Base-by-base conservation (phyloP, 1,139 yeast genomes). In the Yamadazyma pseudoaaseri region DNA sequence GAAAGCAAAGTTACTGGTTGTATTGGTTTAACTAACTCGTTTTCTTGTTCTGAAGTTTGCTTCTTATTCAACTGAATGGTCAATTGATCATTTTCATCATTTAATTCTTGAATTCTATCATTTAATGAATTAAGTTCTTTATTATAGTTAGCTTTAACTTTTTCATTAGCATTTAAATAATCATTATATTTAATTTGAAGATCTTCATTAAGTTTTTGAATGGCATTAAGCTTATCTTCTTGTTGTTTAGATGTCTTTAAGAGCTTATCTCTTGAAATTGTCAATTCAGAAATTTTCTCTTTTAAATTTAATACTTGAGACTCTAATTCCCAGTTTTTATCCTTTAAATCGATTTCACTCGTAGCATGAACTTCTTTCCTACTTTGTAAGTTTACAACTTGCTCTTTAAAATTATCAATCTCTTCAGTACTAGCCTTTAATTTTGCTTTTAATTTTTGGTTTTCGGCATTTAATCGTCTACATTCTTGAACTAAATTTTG, bases 261-360 rank as follows among this genome's bases (percentile, higher is more conserved):
- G 27, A 65, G 42, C 39, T 65, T 66, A 6, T 62, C 66, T 35
- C 63, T 61, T n/a, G 52, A 41, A 14, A 47, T 29, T 13, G 48
- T 47, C 25, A 64, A 49, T 21, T 48, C 43, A 2, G 51, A 44
- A 31, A 73, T 51, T 38, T 76, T 73, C 25, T 76, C 77, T 25
- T 70, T 62, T 34, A 79, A 59, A 29, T 62, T 69, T 34, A 76
- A 74, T 12, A 81, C 55, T 34, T 71, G 70, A 20, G 80, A 58
- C 52, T 83, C 89, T 41, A 86, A 67, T 48, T 84, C 86, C 95
- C 96, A 86, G 49, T 81, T 84, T 37, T 76, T 73, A 47, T 85
- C 90, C 51, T 80, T 81, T 43, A 75, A 62, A 22, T 69, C 67
- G 35, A 73, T 73, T 44, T 79, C 73, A 35, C 47, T 54, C 27